phyloP scores from a whole-genome alignment of 2,329 filamentous ascomycete species.

The Nemania sp. region DNA sequence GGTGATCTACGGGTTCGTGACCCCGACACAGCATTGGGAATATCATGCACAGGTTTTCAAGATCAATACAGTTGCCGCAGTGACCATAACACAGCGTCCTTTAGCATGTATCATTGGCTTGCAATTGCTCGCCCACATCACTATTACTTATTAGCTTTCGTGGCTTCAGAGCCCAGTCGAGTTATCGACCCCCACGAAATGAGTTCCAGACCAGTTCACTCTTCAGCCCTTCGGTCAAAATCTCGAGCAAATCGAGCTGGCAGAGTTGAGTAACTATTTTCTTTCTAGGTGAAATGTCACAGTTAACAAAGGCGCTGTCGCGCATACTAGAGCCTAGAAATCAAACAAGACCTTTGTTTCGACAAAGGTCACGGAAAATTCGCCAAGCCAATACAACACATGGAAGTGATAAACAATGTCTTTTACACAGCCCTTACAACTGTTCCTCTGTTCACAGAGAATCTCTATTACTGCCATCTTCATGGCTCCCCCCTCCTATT shows the following conservation, averaged over 20 bases:
- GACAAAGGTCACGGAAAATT: no score
- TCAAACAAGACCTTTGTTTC: no score
- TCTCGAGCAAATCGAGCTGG: neutral
- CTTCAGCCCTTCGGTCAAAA: neutral
- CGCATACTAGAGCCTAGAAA: no score
- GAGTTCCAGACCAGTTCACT: neutral
- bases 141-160: neutral
- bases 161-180: neutral
- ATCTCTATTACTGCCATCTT: no score
- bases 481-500: no score
- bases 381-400: no score
- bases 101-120: neutral
- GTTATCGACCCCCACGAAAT: neutral
- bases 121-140: neutral
- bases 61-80: neutral
- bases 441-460: no score
- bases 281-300: no score
- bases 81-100: neutral
- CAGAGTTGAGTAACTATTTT: neutral
- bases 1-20: slow-evolving; percentile 3
- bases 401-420: no score
- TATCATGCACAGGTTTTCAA: neutral
- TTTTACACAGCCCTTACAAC: no score
- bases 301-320: no score
- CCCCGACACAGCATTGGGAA: slow-evolving; percentile 4